These are phyloP conservation scores for Tagetes erecta DNA, from an alignment of 129 eudicot genomes.

Conservation along the genomic window DNA sequence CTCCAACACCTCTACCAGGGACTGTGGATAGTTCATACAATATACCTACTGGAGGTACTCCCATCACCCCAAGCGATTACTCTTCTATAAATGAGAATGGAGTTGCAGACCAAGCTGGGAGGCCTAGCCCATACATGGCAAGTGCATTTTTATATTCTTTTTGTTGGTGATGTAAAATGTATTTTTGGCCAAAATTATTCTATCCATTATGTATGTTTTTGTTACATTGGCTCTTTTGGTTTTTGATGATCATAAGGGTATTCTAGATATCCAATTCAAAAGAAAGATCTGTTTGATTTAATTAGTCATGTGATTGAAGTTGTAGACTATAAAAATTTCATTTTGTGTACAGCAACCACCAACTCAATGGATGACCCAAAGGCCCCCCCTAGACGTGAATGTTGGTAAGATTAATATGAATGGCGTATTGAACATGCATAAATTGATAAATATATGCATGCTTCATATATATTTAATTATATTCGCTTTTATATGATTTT, in stretches of 20 bases:
- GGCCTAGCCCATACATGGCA: conserved; percentile 92
- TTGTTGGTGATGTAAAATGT: not conserved
- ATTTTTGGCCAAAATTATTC: not conserved
- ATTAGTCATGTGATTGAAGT: conserved; percentile 22
- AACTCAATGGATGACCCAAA: conserved; percentile 81
- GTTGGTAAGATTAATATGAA: conserved; percentile 63
- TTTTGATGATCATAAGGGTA: not conserved
- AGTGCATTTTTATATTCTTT: conserved; percentile 22
- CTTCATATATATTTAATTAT: not conserved
- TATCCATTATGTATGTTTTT: not conserved
- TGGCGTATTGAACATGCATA: conserved; percentile 17
- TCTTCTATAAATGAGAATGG: conserved; percentile 59
- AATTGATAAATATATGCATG: not conserved
- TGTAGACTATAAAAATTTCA: conserved; percentile 3
- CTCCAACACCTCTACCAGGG: conserved; percentile 68
- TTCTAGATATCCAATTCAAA: not conserved
- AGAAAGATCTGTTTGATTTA: not conserved
- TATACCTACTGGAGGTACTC: conserved; percentile 90
- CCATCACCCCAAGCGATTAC: conserved; percentile 80
- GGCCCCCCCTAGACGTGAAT: conserved; percentile 90
- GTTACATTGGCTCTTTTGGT: not conserved
- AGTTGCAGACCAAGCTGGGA: conserved; percentile 54
- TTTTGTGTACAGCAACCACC: conserved; percentile 82
- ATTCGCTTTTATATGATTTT: conserved; percentile 8
- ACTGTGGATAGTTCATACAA: conserved; percentile 75